phyloP scores from a whole-genome alignment of 352 stramenopile genomes.

The Blastocystis sp. region DNA sequence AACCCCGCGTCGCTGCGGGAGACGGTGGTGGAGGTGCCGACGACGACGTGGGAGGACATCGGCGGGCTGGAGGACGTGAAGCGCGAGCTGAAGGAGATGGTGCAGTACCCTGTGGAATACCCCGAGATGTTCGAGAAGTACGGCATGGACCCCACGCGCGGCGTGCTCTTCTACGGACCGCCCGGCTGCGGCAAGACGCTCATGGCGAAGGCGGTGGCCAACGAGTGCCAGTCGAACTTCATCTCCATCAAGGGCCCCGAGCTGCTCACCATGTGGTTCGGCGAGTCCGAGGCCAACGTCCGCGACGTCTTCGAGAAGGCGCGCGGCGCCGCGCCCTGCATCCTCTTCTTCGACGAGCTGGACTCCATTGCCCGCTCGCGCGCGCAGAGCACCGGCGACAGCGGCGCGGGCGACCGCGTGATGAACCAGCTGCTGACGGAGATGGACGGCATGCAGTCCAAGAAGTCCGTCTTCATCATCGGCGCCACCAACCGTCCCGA shows the following conservation, averaged over 20 bases:
- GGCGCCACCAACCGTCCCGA: constrained; percentile 84
- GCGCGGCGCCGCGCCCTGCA: constrained; percentile 84
- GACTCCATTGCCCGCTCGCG: constrained; percentile 94
- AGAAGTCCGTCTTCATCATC: constrained; percentile 99
- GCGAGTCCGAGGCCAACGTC: constrained; percentile 94
- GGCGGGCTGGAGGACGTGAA: constrained; percentile 92
- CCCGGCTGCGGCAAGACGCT: constrained; percentile 98
- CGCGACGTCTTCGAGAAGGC: constrained; percentile 98
- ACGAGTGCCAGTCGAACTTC: constrained; percentile 99
- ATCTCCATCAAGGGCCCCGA: constrained; percentile 98
- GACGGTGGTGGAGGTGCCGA: constrained; percentile 96
- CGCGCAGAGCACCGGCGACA: constrained; percentile 82
- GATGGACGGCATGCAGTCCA: constrained; percentile 94
- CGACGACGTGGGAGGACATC: constrained; percentile 96
- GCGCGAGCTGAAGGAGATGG: constrained; percentile 92
- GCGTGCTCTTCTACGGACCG: constrained; percentile 98
- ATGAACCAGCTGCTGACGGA: constrained; percentile 99
- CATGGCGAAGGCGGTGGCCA: constrained; percentile 97
- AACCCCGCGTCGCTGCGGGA: constrained; percentile 96
- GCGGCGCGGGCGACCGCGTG: constrained; percentile 90
- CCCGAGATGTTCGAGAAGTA: constrained; percentile 98
- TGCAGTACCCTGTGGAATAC: constrained; percentile 98
- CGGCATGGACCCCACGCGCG: constrained; percentile 68
- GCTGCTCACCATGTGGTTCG: constrained; percentile 99
- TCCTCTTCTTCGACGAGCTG: constrained; percentile 99